Conservation (phyloP, 192 early-diverging fungal genomes). For the Phycomyces nitens region DNA sequence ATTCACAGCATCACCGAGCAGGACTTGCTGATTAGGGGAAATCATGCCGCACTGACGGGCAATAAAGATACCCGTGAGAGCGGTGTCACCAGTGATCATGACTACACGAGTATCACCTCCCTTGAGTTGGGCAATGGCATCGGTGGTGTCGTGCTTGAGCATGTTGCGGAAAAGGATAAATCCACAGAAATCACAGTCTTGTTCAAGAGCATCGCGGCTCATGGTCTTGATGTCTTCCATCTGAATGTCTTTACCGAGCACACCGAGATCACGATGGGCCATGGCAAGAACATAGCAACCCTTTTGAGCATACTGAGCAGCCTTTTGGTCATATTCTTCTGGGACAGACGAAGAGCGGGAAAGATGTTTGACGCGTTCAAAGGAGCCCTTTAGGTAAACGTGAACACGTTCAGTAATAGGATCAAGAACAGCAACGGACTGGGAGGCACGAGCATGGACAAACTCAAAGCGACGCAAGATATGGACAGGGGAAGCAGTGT, state of each 20-base stretch:
- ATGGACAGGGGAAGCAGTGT: conserved; percentile 34
- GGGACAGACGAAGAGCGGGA: conserved; percentile 45
- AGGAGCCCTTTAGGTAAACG: conserved; percentile 77
- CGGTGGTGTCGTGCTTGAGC: conserved; percentile 67
- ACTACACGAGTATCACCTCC: conserved; percentile 69
- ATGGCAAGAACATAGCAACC: conserved; percentile 80
- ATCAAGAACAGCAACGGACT: conserved; percentile 68
- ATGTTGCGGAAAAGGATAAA: conserved; percentile 76
- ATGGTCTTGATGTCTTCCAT: conserved; percentile 31
- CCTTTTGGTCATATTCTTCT: conserved; percentile 50
- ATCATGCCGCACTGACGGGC: conserved; percentile 67
- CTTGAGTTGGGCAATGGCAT: conserved; percentile 63
- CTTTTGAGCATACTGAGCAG: conserved; percentile 58
- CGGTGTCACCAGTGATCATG: conserved; percentile 85
- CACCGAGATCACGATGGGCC: conserved; percentile 58
- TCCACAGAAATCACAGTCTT: conserved; percentile 47
- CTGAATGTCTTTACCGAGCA: conserved; percentile 37
- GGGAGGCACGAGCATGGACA: conserved; percentile 72
- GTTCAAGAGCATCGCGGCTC: conserved; percentile 60
- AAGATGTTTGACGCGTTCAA: conserved; percentile 63
- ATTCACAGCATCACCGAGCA: conserved; percentile 52
- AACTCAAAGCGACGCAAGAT: conserved; percentile 77
- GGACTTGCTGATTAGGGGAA: conserved; percentile 40
- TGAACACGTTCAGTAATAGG: conserved; percentile 46
- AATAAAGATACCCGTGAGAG: conserved; percentile 69